A percentile compares a stretch with the other conserved stretches of the same genome.
These are phyloP conservation scores for Ceriops decandra DNA, from an alignment of 345 rosid species.

Conservation along the genomic window DNA sequence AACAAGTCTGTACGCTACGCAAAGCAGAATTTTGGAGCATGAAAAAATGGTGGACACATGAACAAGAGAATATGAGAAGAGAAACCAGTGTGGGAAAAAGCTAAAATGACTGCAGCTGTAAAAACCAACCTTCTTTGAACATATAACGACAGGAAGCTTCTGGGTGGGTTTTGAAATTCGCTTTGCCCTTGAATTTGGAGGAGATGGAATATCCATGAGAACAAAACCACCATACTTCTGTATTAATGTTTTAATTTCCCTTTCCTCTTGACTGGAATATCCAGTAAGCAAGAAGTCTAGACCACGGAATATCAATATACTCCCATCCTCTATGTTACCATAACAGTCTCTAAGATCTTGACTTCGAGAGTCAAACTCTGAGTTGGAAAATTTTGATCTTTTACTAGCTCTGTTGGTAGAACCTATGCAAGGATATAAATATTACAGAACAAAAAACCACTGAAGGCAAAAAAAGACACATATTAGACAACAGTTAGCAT, in stretches of 20 bases:
- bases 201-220: constrained; percentile 46
- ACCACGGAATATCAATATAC: constrained; percentile 39
- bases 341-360: constrained; percentile 18
- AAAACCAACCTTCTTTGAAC: constrained; percentile 47
- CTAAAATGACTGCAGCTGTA: not conserved
- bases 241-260: constrained; percentile 43
- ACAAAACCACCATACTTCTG: constrained; percentile 52
- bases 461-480: not conserved
- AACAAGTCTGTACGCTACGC: too few relatives aligned
- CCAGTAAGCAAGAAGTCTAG: constrained; percentile 58
- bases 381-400: constrained; percentile 23
- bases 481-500: not conserved
- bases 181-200: constrained; percentile 30
- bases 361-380: constrained; percentile 16
- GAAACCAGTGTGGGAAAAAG: not conserved
- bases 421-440: constrained; percentile 9
- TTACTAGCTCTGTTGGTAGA: constrained; percentile 24
- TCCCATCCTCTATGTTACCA: constrained; percentile 18
- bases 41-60: not conserved
- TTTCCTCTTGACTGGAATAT: constrained; percentile 49
- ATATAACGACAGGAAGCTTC: constrained; percentile 44
- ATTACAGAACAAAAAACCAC: not conserved
- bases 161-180: constrained; percentile 24
- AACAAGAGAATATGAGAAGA: not conserved
- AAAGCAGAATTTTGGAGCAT: too few relatives aligned